Base-by-base conservation (phyloP, 2,329 filamentous ascomycete species). In the Aspergillus sp. region DNA sequence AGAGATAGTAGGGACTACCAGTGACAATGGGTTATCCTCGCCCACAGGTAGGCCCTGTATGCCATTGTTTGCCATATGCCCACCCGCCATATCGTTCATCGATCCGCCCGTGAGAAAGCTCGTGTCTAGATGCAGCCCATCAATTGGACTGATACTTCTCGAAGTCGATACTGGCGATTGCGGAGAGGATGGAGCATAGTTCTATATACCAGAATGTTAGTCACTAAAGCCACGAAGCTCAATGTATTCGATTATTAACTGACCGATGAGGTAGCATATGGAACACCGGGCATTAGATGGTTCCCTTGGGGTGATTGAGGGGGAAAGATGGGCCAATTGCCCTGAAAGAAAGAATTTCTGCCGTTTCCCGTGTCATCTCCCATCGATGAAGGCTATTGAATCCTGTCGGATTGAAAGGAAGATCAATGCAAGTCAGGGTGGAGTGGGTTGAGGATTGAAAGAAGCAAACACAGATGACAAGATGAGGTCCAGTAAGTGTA, bases 201-300 rank as follows among this genome's bases (percentile, higher is more conserved):
- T 21, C 59, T 61, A 47, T 6, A 19, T 4, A 7, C 8, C n/a
- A 38, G 10, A 36, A 36, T 15, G n/a, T 61, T 36, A 61, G 50
- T 10, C n/a, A 3, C 5, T 5, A 3, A 13, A 5, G 23, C 21
- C 3, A 19, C 1, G 11, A 23, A 44, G 27, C 6, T 5, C 38
- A 36, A 15, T n/a, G 11, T 21, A n/a, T 3, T 49, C 23, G n/a
- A 3, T n/a, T 10, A 44, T 21, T 19, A 11, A 49, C 55, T 8
- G 17, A 61, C 59, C 5, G 41, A 49, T 25, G 49, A 50, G 23
- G 15, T 7, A 10, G 27, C n/a, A 25, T 27, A 19, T 1, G 15
- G 15, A 48, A 10, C 25, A 32, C 39, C 21, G 25, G 54, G 55
- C 36, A 44, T 51, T 4, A 61, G 47, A 21, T 61, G 27, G 11